phyloP scores from a whole-genome alignment of 306 rosid genomes.

The Quercus dentata region DNA sequence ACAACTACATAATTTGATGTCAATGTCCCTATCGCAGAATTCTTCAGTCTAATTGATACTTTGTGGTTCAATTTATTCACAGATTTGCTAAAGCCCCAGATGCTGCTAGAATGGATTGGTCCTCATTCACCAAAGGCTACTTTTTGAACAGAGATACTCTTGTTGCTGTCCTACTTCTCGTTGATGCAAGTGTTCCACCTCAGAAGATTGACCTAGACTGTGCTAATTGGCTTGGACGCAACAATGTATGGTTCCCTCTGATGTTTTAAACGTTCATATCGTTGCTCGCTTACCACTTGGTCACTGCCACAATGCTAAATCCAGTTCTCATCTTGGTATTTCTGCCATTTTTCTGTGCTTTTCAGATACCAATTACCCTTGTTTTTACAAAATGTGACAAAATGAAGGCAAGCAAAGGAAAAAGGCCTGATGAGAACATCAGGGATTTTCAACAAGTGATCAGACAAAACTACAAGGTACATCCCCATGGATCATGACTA shows the following conservation, averaged over 20 bases:
- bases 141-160: slow-evolving; percentile 69
- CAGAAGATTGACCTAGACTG: slow-evolving; percentile 90
- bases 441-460: slow-evolving; percentile 76
- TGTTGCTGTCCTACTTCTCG: slow-evolving; percentile 75
- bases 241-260: slow-evolving; percentile 44
- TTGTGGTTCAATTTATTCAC: slow-evolving; percentile 22
- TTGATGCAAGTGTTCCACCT: slow-evolving; percentile 93
- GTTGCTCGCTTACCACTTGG: neutral
- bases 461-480: slow-evolving; percentile 55
- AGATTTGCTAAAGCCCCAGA: slow-evolving; percentile 87
- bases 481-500: slow-evolving; percentile 97
- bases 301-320: neutral
- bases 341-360: slow-evolving; percentile 15
- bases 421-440: slow-evolving; percentile 76
- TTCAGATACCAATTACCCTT: slow-evolving; percentile 80
- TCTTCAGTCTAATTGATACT: neutral
- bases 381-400: slow-evolving; percentile 95
- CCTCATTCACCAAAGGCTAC: slow-evolving; percentile 90
- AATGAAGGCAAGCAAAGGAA: slow-evolving; percentile 65
- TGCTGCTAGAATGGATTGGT: slow-evolving; percentile 81
- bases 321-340: neutral
- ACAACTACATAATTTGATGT: neutral
- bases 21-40: neutral
- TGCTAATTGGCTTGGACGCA: slow-evolving; percentile 94
- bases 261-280: neutral